Evolutionary conservation across 768 basidiomycete species (phyloP), one percentile per base, ranked within the genome.

Genomic region (Lactarius evosmus): DNA sequence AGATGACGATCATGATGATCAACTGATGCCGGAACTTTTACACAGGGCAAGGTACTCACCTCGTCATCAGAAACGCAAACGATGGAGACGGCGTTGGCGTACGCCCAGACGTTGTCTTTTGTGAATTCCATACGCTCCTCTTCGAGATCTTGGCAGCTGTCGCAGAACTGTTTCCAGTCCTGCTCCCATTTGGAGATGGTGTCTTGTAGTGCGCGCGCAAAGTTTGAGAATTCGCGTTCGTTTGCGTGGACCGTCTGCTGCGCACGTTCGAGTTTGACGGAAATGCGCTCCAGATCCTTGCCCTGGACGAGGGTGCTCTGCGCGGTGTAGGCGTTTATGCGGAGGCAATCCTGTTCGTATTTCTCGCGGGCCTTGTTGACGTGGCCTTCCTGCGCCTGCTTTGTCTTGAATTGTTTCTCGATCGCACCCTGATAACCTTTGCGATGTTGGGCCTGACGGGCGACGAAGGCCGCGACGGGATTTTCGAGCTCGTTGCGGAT

Each of bases 21-120:
- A 66, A 61, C 55, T 52, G 60, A 53, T 56, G 33, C 22, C 9
- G 17, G 40, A 27, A 16, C 22, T 46, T 14, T 7, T 3, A 34
- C 9, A 63, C 61, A 46, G n/a, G 2, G 44, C 9, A n/a, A 25
- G 4, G 12, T 14, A 78, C 82, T 7, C 51, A 94, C 93, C 85
- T 96, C 93, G 70, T 99, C 97, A 72, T 98, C 97, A 12, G 87
- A 79, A 19, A 99, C 95, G 69, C 97, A 98, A 16, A 95, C 91
- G 12, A 90, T 92, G 16, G 95, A 97, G n/a, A 97, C 88, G 0
- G 89, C 88, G 74, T 99, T 99, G 0, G 97, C 95, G 73, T 93
- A 98, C 7, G 86, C 84, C 96, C 97, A 99, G 75, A 97, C 82
- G 69, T 91, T 92, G 72, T 95, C 93, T 76, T 96, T 98, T 79